Evolutionary conservation across 1,284 basidiomycete genomes (phyloP), one percentile per base, ranked within the genome.

Genomic region (Microbotryomycetes sp.): DNA sequence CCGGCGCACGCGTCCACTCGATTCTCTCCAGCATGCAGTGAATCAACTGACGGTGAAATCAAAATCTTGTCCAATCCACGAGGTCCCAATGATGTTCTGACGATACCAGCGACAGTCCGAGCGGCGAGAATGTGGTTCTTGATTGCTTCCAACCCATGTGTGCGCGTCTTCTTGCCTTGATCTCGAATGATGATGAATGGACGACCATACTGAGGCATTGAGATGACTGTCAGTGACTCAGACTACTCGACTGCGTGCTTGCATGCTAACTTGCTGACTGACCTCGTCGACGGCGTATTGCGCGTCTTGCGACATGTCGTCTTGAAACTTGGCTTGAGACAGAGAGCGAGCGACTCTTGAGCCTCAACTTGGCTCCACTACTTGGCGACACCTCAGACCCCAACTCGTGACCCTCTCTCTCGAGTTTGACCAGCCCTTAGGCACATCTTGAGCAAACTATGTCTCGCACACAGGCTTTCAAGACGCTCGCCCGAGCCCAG

Each of bases 31-130:
- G 47, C 26, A 3, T 7, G 26, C 15, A 7, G 4, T n/a, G 16
- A 19, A n/a, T 30, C n/a, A 47, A 15, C 46, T 54, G 36, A 42
- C 12, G 70, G 71, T 22, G 58, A 62, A 75, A 98, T 97, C 74
- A 98, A 84, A 76, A 98, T 97, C 84, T 98, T 98, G 83, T 98
- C 96, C 62, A 98, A 83, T 53, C 94, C 93, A 81, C 93, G 82
- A 28, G 94, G 94, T 23, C 94, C 94, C 30, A 98, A 81, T 9
- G 92, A 97, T 59, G 93, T 94, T 74, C 89, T 86, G 74, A 98
- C 84, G 74, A 98, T 97, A 78, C 94, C 93, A 26, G 92, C 85
- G 49, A 97, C 92, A 15, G 90, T 90, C 58, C 87, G 82, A 32
- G 92, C 92, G 56, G 92, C 92, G 69, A 96, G 85, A 74, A 97